A percentile compares a stretch with the other conserved stretches of the same genome.
These are phyloP conservation scores for Penicillium expansum DNA, from an alignment of 2,329 filamentous ascomycete genomes.

Conservation along the genomic window DNA sequence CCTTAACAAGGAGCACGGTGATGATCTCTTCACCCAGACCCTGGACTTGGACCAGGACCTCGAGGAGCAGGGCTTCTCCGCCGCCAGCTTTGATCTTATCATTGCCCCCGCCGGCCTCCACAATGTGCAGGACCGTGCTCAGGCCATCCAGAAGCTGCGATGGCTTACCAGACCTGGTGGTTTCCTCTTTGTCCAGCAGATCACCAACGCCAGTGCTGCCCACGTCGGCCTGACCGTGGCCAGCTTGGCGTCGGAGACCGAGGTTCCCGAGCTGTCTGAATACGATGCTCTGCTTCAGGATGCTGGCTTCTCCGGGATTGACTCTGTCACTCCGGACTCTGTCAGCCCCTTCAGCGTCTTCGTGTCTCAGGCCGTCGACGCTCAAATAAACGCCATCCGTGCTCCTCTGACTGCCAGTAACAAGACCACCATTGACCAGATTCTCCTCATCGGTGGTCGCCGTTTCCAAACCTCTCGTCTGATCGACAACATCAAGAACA, in stretches of 20 bases:
- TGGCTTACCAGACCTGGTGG: background rate
- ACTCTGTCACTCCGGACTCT: background rate
- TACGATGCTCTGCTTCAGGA: background rate
- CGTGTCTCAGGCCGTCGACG: background rate
- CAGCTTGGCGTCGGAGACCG: background rate
- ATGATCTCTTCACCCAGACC: background rate
- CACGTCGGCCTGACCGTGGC: background rate
- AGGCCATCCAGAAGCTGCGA: background rate
- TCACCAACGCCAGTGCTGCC: background rate
- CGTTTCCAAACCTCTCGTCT: background rate
- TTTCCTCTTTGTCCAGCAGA: background rate
- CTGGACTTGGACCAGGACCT: background rate
- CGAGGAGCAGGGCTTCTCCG: background rate
- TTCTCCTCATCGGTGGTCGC: background rate
- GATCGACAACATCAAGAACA: background rate
- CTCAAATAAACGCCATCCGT: background rate
- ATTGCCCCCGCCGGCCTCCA: background rate
- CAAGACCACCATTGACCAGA: background rate
- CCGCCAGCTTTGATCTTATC: background rate
- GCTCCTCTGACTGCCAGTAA: background rate
- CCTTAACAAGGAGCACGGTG: background rate
- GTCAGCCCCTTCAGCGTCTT: background rate
- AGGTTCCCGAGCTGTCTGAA: background rate
- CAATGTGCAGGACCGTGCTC: background rate
- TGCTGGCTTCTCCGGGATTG: background rate